phyloP scores from a whole-genome alignment of 2,329 filamentous ascomycete species.

The Penicillium concentricum region DNA sequence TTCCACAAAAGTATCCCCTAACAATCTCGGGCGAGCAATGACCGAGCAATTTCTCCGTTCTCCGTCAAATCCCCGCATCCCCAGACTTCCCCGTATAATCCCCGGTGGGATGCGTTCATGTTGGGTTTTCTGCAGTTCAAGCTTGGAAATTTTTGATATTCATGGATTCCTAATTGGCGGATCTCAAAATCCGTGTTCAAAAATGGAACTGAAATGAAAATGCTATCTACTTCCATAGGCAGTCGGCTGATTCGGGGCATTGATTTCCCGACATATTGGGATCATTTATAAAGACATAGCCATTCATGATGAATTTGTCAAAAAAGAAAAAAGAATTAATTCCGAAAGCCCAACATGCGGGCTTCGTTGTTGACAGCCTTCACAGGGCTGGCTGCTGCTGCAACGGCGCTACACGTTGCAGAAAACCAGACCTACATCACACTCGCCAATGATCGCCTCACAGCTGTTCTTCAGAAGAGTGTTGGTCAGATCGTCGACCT shows the following conservation, averaged over 20 bases:
- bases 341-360: background rate
- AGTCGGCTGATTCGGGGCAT: background rate
- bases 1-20: background rate
- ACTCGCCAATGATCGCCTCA: slow-evolving; percentile 48
- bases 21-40: slow-evolving; percentile 13
- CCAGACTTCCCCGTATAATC: slow-evolving; percentile 4
- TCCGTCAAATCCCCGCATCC: slow-evolving; percentile 5
- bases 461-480: slow-evolving; percentile 45
- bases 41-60: slow-evolving; percentile 23
- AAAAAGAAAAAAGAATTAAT: background rate
- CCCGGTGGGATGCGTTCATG: background rate
- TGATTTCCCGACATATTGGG: background rate
- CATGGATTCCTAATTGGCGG: background rate
- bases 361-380: background rate
- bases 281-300: background rate
- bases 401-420: slow-evolving; percentile 18
- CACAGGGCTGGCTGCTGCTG: slow-evolving; percentile 5
- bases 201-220: background rate
- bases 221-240: background rate
- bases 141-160: background rate
- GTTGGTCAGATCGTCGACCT: slow-evolving; percentile 45
- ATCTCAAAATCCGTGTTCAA: background rate
- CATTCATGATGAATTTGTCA: background rate
- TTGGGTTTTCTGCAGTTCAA: background rate
- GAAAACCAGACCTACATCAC: slow-evolving; percentile 25